phyloP scores from a whole-genome alignment of 2,329 filamentous ascomycete species.

The Clonostachys sp. region DNA sequence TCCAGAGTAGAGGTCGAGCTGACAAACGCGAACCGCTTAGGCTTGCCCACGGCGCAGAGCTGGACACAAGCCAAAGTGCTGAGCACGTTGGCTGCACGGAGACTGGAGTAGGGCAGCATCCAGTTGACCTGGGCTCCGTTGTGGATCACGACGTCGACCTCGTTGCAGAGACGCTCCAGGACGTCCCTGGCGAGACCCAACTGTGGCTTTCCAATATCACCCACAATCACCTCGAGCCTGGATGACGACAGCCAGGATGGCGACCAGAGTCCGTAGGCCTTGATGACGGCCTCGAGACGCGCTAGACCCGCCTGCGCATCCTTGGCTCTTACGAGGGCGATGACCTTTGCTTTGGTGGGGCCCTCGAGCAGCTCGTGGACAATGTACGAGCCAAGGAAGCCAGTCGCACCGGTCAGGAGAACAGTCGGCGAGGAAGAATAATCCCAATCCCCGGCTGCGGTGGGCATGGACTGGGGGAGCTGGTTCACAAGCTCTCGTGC shows the following conservation, averaged over 20 bases:
- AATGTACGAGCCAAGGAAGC: slow-evolving; percentile 78
- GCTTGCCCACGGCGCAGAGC: slow-evolving; percentile 71
- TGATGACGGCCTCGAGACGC: slow-evolving; percentile 62
- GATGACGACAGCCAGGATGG: slow-evolving; percentile 51
- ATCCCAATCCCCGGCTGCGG: no score
- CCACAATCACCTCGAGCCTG: slow-evolving; percentile 64
- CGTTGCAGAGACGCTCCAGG: slow-evolving; percentile 61
- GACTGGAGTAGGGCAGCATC: slow-evolving; percentile 72
- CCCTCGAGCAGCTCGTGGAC: slow-evolving; percentile 69
- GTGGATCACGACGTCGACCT: slow-evolving; percentile 72
- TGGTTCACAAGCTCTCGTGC: no score
- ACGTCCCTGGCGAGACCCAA: slow-evolving; percentile 64
- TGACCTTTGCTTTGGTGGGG: slow-evolving; percentile 33
- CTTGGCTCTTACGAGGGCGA: slow-evolving; percentile 72
- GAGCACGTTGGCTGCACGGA: slow-evolving; percentile 74
- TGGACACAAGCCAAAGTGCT: slow-evolving; percentile 71
- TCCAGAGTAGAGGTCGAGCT: slow-evolving; percentile 76
- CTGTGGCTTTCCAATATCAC: slow-evolving; percentile 67
- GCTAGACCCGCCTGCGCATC: slow-evolving; percentile 49
- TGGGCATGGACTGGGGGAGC: no score
- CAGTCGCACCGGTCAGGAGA: slow-evolving; percentile 77
- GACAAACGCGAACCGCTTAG: slow-evolving; percentile 76
- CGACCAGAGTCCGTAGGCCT: slow-evolving; percentile 77
- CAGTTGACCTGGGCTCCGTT: slow-evolving; percentile 82
- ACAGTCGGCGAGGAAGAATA: slow-evolving; percentile 40